phyloP scores from a whole-genome alignment of 1,284 basidiomycete genomes.

The Ganoderma sinense region DNA sequence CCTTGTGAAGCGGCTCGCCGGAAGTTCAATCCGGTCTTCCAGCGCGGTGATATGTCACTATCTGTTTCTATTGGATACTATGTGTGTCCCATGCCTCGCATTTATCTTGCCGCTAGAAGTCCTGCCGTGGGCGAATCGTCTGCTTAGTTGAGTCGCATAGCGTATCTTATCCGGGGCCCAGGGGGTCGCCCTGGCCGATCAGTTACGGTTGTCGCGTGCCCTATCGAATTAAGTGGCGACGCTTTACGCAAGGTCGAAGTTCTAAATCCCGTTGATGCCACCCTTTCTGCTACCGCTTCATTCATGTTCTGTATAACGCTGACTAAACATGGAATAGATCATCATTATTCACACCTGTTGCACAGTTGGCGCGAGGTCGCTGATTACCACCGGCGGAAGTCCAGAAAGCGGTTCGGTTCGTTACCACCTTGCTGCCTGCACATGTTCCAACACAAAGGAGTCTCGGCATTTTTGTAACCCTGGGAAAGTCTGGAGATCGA shows the following conservation, averaged over 20 bases:
- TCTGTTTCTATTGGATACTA: not conserved
- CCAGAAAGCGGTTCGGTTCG: conserved; percentile 1
- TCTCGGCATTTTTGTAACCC: conserved; percentile 13
- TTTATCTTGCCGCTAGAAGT: not conserved
- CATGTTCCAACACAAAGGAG: conserved; percentile 14
- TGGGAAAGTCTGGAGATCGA: conserved; percentile 13
- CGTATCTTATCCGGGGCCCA: not conserved
- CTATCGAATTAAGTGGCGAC: not conserved
- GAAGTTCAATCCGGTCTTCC: conserved; percentile 5
- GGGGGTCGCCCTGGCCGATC: not conserved
- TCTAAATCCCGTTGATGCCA: not conserved
- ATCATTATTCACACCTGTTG: not conserved
- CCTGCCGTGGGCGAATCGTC: not conserved
- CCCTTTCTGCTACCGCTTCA: not conserved
- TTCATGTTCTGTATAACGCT: not conserved
- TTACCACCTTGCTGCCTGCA: conserved; percentile 11
- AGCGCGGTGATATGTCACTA: not conserved
- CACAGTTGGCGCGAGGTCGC: conserved; percentile 1
- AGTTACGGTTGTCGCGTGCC: not conserved
- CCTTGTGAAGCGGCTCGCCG: conserved; percentile 5
- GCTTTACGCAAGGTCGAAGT: not conserved
- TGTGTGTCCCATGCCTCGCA: not conserved
- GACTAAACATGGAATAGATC: not conserved
- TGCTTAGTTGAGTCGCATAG: not conserved
- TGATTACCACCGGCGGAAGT: not conserved